A percentile compares a stretch with the other conserved stretches of the same genome.
phyloP scores from a whole-genome alignment of 2,329 filamentous ascomycete genomes.

The Hymenoscyphus salicellus region DNA sequence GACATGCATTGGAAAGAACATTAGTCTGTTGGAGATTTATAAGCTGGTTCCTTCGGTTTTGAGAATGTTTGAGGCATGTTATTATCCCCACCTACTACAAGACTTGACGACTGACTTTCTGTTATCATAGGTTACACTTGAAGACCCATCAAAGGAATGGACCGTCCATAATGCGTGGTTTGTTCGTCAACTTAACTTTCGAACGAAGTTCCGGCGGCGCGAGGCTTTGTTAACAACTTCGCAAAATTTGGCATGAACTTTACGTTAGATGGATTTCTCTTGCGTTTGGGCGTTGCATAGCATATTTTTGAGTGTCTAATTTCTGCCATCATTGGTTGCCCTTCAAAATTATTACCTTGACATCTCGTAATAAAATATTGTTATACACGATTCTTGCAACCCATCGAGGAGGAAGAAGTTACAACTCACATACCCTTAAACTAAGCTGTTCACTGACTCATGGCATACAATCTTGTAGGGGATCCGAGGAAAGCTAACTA shows the following conservation, averaged over 20 bases:
- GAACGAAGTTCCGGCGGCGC: conserved; percentile 28
- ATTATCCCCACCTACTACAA: not conserved
- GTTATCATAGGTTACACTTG: conserved; percentile 48
- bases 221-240: not conserved
- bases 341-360: too few relatives aligned
- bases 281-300: not conserved
- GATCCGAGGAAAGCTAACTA: too few relatives aligned
- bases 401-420: too few relatives aligned
- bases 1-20: conserved; percentile 69
- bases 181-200: conserved; percentile 58
- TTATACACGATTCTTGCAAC: too few relatives aligned
- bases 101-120: not conserved
- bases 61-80: conserved; percentile 59
- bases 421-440: too few relatives aligned
- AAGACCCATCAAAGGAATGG: conserved; percentile 55
- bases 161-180: conserved; percentile 61
- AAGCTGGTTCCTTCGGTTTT: conserved; percentile 61
- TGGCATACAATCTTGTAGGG: too few relatives aligned
- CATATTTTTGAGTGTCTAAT: not conserved
- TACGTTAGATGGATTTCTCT: not conserved
- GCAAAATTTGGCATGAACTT: not conserved
- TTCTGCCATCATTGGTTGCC: not conserved
- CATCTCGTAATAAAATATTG: too few relatives aligned
- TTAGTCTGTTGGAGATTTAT: conserved; percentile 61
- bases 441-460: too few relatives aligned